Conservation (phyloP, 352 stramenopile genomes). For the Phytophthora kernoviae region DNA sequence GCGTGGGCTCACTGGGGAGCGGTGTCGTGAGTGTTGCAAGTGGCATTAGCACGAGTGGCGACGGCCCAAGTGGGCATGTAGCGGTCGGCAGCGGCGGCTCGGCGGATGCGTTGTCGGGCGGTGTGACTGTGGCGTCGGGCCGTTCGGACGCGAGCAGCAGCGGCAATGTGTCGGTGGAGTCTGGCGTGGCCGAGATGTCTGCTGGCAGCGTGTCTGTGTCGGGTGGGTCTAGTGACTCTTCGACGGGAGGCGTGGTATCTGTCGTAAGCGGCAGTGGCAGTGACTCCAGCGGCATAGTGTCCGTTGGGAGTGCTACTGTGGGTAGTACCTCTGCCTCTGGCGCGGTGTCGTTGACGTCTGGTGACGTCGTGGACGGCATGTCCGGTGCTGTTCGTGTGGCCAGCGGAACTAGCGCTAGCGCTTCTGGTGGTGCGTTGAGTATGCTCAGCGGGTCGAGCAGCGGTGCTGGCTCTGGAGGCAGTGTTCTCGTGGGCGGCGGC, state of each 20-base stretch:
- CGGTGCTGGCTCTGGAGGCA: conserved; percentile 6
- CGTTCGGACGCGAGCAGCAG: conserved; percentile 9
- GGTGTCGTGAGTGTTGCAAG: neutral
- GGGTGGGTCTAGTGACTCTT: conserved; percentile 21
- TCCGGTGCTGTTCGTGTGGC: conserved; percentile 27
- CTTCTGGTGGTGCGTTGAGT: conserved; percentile 18
- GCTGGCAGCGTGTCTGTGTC: conserved; percentile 18
- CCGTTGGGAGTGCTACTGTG: conserved; percentile 11
- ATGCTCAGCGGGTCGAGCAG: conserved; percentile 19
- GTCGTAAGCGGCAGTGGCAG: conserved; percentile 26
- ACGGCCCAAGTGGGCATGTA: neutral
- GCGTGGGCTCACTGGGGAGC: conserved; percentile 2
- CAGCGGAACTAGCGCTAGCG: conserved; percentile 23
- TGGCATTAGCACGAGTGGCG: conserved; percentile 7
- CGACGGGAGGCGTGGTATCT: conserved; percentile 20
- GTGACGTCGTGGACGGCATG: conserved; percentile 9
- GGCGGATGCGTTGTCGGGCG: conserved; percentile 5
- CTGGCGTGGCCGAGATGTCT: conserved; percentile 8
- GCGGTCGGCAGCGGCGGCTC: neutral
- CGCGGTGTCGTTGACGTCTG: conserved; percentile 15
- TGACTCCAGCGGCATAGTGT: conserved; percentile 19
- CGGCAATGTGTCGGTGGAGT: conserved; percentile 18
- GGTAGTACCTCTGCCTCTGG: conserved; percentile 14
- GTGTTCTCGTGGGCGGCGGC: conserved; percentile 14
- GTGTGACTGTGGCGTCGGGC: conserved; percentile 14